phyloP scores from a whole-genome alignment of 1,139 yeast species.

The Eremothecium sinecaudum region DNA sequence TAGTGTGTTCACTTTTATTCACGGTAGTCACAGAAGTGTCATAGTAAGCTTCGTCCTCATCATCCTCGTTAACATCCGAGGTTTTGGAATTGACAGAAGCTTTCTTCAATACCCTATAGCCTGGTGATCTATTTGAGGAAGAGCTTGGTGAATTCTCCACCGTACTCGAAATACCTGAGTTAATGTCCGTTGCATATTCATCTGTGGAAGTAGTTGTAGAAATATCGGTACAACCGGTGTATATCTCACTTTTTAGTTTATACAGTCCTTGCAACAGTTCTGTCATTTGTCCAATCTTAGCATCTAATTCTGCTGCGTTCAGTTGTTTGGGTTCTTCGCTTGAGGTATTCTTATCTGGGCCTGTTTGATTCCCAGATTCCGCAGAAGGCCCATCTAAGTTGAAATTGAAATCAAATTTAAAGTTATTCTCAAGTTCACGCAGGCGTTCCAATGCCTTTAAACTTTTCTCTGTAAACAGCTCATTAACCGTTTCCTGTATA shows the following conservation, averaged over 20 bases:
- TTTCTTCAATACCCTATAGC: too few species aligned
- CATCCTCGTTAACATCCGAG: conserved; percentile 7
- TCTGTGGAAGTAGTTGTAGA: conserved; percentile 1
- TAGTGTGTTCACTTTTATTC: background rate
- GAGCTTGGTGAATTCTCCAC: conserved; percentile 5
- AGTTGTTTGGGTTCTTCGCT: too few species aligned
- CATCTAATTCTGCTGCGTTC: conserved; percentile 38
- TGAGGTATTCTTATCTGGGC: background rate
- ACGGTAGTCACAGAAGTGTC: background rate
- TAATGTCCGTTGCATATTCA: background rate
- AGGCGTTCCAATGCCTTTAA: conserved; percentile 58
- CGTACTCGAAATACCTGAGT: background rate
- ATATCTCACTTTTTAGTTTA: conserved; percentile 11
- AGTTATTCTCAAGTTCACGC: conserved; percentile 50
- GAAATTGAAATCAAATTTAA: conserved; percentile 53
- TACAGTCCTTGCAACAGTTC: conserved; percentile 35
- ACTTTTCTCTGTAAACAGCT: conserved; percentile 50
- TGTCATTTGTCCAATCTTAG: conserved; percentile 40
- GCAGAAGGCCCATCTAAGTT: conserved; percentile 11
- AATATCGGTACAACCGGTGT: background rate
- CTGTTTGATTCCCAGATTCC: background rate
- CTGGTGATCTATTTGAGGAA: conserved; percentile 1
- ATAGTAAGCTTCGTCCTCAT: background rate
- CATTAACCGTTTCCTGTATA: conserved; percentile 40
- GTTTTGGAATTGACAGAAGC: conserved; percentile 6